These are phyloP conservation scores for Fusarium robinianum DNA, from an alignment of 2,329 filamentous ascomycete species.

Conservation along the genomic window DNA sequence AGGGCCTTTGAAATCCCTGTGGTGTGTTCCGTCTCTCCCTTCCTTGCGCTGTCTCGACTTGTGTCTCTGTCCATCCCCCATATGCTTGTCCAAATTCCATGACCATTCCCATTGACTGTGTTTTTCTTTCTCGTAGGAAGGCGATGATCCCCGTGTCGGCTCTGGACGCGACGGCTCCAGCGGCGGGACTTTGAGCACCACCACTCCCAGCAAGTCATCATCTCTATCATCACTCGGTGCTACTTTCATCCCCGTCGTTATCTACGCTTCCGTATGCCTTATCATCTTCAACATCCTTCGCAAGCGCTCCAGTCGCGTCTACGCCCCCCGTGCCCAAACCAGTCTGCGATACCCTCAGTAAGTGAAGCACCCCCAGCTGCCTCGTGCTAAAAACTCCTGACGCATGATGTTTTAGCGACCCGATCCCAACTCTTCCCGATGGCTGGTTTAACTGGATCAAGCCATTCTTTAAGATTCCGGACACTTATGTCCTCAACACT, in stretches of 20 bases:
- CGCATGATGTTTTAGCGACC: conserved; percentile 50
- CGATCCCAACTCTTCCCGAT: conserved; percentile 61
- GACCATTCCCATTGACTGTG: neutral
- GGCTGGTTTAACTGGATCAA: conserved; percentile 71
- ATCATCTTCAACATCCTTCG: conserved; percentile 55
- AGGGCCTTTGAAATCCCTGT: too few species aligned
- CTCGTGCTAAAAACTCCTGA: conserved; percentile 28
- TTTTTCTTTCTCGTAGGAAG: conserved; percentile 13
- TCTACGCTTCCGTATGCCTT: conserved; percentile 56
- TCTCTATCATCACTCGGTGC: conserved; percentile 47
- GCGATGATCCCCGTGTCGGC: conserved; percentile 43
- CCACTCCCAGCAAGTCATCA: conserved; percentile 40
- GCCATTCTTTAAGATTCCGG: conserved; percentile 68
- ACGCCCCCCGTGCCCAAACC: conserved; percentile 57
- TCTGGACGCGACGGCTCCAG: conserved; percentile 42
- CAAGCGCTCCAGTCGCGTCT: conserved; percentile 55
- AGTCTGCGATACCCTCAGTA: conserved; percentile 52
- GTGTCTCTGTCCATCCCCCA: neutral
- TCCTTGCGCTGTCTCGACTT: too few species aligned
- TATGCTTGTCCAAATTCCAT: neutral
- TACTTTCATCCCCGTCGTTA: conserved; percentile 58
- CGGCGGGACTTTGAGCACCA: conserved; percentile 43
- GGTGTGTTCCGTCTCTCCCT: too few species aligned
- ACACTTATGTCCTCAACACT: conserved; percentile 84
- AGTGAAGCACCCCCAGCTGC: conserved; percentile 10